phyloP scores from a whole-genome alignment of 2,329 filamentous ascomycete genomes.

The Cladosporium sp. region DNA sequence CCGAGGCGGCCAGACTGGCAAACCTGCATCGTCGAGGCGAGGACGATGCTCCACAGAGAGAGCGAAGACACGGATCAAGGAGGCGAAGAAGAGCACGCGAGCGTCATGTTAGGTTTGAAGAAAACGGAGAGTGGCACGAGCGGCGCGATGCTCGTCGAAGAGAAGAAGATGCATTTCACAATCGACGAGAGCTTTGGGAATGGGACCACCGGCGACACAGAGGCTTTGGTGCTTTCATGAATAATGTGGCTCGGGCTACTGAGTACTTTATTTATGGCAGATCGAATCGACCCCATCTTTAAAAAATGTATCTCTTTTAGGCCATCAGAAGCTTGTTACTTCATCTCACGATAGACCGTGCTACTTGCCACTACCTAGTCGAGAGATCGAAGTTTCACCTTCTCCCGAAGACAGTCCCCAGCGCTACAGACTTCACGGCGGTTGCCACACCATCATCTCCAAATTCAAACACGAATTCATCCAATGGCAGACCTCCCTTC shows the following conservation, averaged over 20 bases:
- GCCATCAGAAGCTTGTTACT: too few relatives aligned
- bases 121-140: neutral
- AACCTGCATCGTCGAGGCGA: neutral
- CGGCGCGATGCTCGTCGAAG: neutral
- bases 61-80: neutral
- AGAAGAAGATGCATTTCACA: neutral
- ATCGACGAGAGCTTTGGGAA: neutral
- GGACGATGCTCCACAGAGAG: neutral
- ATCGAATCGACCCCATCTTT: neutral
- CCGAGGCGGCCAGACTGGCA: neutral
- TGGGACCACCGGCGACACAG: neutral
- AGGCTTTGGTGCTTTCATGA: neutral
- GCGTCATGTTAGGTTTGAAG: neutral
- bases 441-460: neutral
- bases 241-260: neutral
- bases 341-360: too few relatives aligned
- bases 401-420: neutral
- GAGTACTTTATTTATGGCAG: neutral
- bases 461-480: neutral
- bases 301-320: too few relatives aligned
- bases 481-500: neutral
- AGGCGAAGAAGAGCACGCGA: neutral
- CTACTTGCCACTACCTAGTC: too few relatives aligned
- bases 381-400: neutral
- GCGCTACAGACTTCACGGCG: neutral